Percentiles rank a stretch among this genome's conserved stretches.
phyloP scores from a whole-genome alignment of 495 filamentous ascomycete species.

The Penicillium salamii region DNA sequence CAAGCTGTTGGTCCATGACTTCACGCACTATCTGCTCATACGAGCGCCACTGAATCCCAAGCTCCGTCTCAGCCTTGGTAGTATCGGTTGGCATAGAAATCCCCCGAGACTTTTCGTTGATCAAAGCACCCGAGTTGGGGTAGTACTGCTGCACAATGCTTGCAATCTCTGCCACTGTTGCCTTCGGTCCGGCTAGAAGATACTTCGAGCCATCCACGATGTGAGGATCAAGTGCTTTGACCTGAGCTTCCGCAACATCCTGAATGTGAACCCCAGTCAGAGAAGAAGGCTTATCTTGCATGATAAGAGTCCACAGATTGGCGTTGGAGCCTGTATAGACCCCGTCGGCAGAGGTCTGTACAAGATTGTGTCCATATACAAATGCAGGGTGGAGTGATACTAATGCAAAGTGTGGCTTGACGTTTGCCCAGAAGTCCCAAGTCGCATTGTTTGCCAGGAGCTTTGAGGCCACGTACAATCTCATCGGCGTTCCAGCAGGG shows the following conservation, averaged over 20 bases:
- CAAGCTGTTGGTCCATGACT: constrained; percentile 39
- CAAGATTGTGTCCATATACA: constrained; percentile 27
- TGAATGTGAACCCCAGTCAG: constrained; percentile 33
- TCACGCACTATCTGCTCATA: constrained; percentile 31
- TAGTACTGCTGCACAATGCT: constrained; percentile 28
- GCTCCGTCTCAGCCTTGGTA: constrained; percentile 50
- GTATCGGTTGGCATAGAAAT: constrained; percentile 48
- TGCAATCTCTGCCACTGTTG: constrained; percentile 26
- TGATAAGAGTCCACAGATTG: constrained; percentile 19
- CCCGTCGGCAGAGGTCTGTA: constrained; percentile 26
- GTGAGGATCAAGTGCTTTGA: constrained; percentile 28
- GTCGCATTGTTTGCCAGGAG: constrained; percentile 28
- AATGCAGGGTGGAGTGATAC: constrained; percentile 30
- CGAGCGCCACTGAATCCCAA: constrained; percentile 34
- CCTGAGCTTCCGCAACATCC: constrained; percentile 38
- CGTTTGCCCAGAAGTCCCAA: constrained; percentile 18
- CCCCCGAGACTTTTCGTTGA: constrained; percentile 17
- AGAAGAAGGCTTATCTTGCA: constrained; percentile 8
- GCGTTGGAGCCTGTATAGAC: constrained; percentile 17
- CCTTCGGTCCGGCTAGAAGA: constrained; percentile 21
- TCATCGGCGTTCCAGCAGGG: constrained; percentile 11
- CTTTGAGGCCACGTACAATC: constrained; percentile 31
- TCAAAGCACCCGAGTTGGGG: constrained; percentile 21
- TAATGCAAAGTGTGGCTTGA: constrained; percentile 27
- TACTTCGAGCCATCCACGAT: constrained; percentile 25